Percentiles rank a stretch among this genome's conserved stretches.
These are phyloP conservation scores for Colletotrichum horii DNA, from an alignment of 2,329 filamentous ascomycete species.

Conservation along the genomic window DNA sequence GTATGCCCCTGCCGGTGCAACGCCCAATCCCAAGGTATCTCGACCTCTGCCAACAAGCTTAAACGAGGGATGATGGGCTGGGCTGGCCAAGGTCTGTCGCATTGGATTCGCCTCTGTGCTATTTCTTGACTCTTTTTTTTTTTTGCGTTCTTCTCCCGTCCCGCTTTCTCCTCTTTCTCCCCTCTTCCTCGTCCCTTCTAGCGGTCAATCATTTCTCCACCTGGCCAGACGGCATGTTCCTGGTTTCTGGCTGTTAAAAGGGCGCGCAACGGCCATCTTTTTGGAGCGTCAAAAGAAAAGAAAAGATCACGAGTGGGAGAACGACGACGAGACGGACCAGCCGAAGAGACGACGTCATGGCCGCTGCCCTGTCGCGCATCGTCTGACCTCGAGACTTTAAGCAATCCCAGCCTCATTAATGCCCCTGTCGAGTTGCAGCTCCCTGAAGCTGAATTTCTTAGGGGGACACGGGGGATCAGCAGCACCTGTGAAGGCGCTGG, in stretches of 20 bases:
- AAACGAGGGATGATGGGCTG: not conserved
- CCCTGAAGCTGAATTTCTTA: not conserved
- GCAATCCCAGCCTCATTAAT: not conserved
- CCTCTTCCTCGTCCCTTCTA: not conserved
- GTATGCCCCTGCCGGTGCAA: not conserved
- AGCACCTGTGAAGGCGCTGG: not conserved
- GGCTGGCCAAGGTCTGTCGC: not conserved
- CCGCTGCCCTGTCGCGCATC: not conserved
- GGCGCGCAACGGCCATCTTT: not conserved
- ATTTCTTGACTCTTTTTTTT: not conserved
- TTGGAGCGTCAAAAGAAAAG: not conserved
- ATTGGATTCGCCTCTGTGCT: not conserved
- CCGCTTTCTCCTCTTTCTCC: not conserved
- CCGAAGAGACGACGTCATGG: not conserved
- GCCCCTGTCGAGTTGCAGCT: not conserved
- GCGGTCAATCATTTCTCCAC: conserved; percentile 7
- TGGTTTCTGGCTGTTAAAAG: not conserved
- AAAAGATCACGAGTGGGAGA: not conserved
- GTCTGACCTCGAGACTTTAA: conserved; percentile 1
- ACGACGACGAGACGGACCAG: not conserved
- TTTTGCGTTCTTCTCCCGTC: not conserved
- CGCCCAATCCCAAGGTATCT: not conserved
- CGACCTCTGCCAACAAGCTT: conserved; percentile 1
- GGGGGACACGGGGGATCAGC: not conserved
- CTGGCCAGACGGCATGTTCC: not conserved